A percentile compares a stretch with the other conserved stretches of the same genome.
Conservation (phyloP, 768 basidiomycete species). For the Leccinellum rugosiceps region DNA sequence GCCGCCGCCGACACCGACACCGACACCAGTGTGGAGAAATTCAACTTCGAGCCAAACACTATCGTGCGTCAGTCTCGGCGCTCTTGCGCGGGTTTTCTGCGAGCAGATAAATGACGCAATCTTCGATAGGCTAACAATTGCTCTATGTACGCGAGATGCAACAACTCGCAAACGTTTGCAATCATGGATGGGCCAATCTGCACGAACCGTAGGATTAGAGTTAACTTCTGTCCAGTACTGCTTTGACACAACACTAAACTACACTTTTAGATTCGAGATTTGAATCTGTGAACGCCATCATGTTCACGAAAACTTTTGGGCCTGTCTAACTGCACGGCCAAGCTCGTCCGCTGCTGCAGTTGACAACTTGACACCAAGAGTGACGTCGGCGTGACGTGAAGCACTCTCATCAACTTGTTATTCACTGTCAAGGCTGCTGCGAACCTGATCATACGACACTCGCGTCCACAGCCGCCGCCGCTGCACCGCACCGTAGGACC, state of each 20-base stretch:
- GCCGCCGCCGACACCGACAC: too few relatives aligned
- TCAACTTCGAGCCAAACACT: too few relatives aligned
- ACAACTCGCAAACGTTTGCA: too few relatives aligned
- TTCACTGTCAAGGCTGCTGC: background rate
- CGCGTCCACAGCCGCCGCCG: background rate
- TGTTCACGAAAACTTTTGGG: too few relatives aligned
- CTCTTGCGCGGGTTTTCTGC: too few relatives aligned
- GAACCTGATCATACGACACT: background rate
- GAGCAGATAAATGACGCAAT: too few relatives aligned
- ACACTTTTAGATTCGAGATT: background rate
- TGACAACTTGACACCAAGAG: background rate
- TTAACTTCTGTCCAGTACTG: background rate
- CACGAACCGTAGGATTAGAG: background rate
- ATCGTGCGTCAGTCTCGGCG: too few relatives aligned
- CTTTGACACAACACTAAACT: background rate
- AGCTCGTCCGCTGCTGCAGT: background rate
- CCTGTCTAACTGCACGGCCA: too few relatives aligned
- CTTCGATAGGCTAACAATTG: too few relatives aligned
- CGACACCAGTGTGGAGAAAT: too few relatives aligned
- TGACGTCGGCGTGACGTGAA: background rate
- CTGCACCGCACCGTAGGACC: background rate
- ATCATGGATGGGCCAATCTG: too few relatives aligned
- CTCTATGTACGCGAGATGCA: too few relatives aligned
- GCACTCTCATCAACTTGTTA: background rate
- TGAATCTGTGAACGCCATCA: background rate